A percentile compares a stretch with the other conserved stretches of the same genome.
These are phyloP conservation scores for Tulasnella sp. DNA, from an alignment of 768 basidiomycete genomes.

Conservation along the genomic window DNA sequence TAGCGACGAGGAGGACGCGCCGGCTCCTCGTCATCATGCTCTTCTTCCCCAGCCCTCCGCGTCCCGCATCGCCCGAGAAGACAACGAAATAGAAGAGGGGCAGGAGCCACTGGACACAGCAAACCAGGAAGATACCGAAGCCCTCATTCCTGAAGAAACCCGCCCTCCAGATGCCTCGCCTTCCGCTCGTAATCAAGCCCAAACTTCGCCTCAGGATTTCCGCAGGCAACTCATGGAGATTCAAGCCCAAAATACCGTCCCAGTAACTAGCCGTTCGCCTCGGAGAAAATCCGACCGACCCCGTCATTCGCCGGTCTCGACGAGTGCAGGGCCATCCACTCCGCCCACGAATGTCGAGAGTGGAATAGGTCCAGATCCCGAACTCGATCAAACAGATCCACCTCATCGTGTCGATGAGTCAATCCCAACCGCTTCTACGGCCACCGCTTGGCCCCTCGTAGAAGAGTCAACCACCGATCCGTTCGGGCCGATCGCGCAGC, in stretches of 20 bases:
- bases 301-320: background rate
- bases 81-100: background rate
- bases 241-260: background rate
- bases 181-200: background rate
- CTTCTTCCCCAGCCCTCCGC: background rate
- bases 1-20: background rate
- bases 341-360: background rate
- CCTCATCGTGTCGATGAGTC: background rate
- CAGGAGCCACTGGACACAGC: background rate
- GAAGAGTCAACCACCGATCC: background rate
- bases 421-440: background rate
- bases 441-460: background rate
- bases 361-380: background rate
- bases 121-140: background rate
- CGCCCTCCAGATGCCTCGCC: background rate
- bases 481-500: background rate
- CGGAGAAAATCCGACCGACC: background rate
- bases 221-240: background rate
- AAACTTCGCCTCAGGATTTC: background rate
- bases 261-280: background rate
- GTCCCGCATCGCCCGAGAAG: background rate
- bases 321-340: background rate
- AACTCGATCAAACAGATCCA: background rate
- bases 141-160: background rate
- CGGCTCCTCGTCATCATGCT: background rate